Base-by-base conservation (phyloP, 129 eudicot species). In the Tanacetum coccineum region DNA sequence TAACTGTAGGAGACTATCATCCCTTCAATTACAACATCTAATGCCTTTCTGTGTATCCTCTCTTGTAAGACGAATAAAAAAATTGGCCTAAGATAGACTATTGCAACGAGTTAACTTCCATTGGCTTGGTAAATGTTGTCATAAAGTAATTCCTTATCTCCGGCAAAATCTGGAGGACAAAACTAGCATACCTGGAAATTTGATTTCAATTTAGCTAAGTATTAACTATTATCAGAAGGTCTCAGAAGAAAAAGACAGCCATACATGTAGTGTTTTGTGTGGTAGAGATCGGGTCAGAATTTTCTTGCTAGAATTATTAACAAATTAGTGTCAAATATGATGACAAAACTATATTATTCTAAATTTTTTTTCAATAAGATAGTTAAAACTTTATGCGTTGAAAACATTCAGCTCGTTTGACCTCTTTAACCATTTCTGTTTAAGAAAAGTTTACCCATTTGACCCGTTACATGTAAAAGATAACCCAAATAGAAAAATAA, bases 91-190 rank as follows among this genome's bases (percentile, higher is more conserved):
- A n/a, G n/a, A n/a, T n/a, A n/a, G n/a, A 70, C 68, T 65, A 53
- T 44, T 51, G 36, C 67, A 64, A 39, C 60, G 62, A 46, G 25
- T 71, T 82, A n/a, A 59, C 53, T 30, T 71, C 71, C 64, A 61
- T 61, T 17, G 92, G 86, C 53, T 79, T 83, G 9, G 75, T 75
- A 13, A 91, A 85, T 22, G 57, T 76, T 66, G 73, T 83, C 49
- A 76, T 75, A 70, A 87, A 87, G 81, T 87, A 85, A 64, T 71
- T 68, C 0, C 80, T 85, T 49, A 81, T 85, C 74, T 85, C 97
- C 0, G 95, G 95, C 44, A 91, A 61, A 11, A 85, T 68, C 3
- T 86, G 89, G 12, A 79, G 74, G 54, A 83, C 75, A 73, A 91
- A 78, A 64, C 71, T 57, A 18, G 56, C 42, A 45, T 76, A 82